Conservation (phyloP, 2,329 filamentous ascomycete genomes). For the Xylaria sp. region DNA sequence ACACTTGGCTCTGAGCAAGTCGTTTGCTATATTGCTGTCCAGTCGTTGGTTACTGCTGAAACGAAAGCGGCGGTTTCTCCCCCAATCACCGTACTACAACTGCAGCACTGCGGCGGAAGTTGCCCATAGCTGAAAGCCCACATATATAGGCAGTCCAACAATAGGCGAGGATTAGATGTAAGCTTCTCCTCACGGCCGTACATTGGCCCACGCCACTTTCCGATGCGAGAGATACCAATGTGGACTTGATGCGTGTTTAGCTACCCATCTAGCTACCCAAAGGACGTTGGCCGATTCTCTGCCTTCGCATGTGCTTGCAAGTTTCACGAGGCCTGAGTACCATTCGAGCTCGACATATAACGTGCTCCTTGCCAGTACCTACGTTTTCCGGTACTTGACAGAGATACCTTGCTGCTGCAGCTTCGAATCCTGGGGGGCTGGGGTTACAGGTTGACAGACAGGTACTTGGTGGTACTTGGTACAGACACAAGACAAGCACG, state of each 20-base stretch:
- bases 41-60: not conserved
- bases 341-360: not conserved
- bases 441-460: constrained; percentile 14
- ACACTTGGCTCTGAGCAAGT: not conserved
- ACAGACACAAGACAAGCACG: not conserved
- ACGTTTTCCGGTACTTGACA: constrained; percentile 14
- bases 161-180: constrained; percentile 23
- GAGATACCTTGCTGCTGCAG: constrained; percentile 23
- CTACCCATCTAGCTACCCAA: not conserved
- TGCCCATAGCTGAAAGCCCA: constrained; percentile 24
- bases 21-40: not conserved
- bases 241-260: constrained; percentile 18
- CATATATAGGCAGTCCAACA: constrained; percentile 23
- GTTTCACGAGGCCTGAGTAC: constrained; percentile 22
- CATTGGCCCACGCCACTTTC: not conserved
- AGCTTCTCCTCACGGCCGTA: constrained; percentile 18
- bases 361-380: constrained; percentile 1
- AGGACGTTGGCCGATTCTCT: not conserved
- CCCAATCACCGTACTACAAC: constrained; percentile 8
- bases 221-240: constrained; percentile 10
- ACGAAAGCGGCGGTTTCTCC: not conserved
- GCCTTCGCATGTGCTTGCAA: constrained; percentile 12
- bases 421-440: constrained; percentile 11
- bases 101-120: not conserved
- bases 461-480: not conserved